Percentiles rank a stretch among this genome's conserved stretches.
phyloP scores from a whole-genome alignment of 495 filamentous ascomycete species.

The Talaromyces trachyspermus region DNA sequence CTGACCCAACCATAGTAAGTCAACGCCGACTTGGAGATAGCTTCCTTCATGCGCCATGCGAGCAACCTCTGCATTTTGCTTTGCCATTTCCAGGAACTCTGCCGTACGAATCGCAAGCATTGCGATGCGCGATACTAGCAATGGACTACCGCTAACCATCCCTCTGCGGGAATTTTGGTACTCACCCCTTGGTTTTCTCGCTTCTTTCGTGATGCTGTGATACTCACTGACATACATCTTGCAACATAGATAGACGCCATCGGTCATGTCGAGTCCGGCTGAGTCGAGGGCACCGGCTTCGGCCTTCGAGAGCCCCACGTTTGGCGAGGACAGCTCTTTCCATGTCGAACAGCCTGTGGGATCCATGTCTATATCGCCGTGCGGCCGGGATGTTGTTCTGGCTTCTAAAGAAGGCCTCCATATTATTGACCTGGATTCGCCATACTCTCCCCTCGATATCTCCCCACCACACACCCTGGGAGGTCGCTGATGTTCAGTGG shows the following conservation, averaged over 20 bases:
- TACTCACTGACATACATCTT: neutral
- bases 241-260: neutral
- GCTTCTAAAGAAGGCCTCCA: conserved; percentile 81
- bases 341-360: conserved; percentile 72
- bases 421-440: conserved; percentile 89
- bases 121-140: no score
- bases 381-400: conserved; percentile 84
- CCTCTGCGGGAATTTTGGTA: no score
- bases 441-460: conserved; percentile 82
- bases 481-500: conserved; percentile 98
- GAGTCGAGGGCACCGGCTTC: conserved; percentile 44
- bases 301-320: conserved; percentile 79
- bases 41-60: no score
- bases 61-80: no score
- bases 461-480: conserved; percentile 88
- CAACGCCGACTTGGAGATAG: no score
- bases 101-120: no score
- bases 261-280: conserved; percentile 32
- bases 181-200: no score
- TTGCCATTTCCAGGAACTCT: no score
- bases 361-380: conserved; percentile 83
- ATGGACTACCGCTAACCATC: no score
- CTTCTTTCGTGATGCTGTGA: no score
- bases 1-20: no score
- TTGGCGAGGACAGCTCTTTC: conserved; percentile 76